These are phyloP conservation scores for Agastache rugosa DNA, from an alignment of 257 asterid species.

Conservation along the genomic window DNA sequence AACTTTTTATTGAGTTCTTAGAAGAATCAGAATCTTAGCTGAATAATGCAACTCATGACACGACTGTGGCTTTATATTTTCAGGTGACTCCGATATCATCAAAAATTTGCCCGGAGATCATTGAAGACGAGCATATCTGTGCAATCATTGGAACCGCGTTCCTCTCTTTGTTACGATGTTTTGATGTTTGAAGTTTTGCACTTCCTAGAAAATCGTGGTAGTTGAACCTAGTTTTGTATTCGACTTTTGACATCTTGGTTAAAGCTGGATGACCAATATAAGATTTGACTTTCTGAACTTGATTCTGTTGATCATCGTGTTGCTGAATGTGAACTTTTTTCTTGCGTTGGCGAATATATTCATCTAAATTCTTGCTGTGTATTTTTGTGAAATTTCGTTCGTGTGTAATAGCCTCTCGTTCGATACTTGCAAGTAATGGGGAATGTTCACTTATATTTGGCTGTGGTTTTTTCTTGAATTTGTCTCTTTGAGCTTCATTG, in stretches of 20 bases:
- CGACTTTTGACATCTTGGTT: slow-evolving; percentile 8
- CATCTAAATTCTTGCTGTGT: too few species aligned
- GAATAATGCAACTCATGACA: neutral
- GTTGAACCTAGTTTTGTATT: slow-evolving; percentile 19
- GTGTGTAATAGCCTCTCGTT: too few species aligned
- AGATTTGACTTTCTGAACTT: neutral
- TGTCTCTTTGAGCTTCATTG: too few species aligned
- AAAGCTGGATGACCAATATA: neutral
- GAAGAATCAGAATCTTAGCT: neutral
- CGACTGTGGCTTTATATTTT: neutral
- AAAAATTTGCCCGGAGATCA: slow-evolving; percentile 66
- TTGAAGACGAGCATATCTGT: slow-evolving; percentile 27
- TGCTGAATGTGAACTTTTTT: neutral
- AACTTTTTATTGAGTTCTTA: neutral
- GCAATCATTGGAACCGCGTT: neutral
- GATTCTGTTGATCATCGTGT: neutral
- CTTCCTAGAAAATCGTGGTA: slow-evolving; percentile 14
- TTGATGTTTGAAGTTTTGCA: slow-evolving; percentile 19
- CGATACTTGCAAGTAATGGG: too few species aligned
- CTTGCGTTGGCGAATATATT: neutral
- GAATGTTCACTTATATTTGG: too few species aligned
- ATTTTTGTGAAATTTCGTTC: too few species aligned
- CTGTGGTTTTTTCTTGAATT: too few species aligned
- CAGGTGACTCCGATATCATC: slow-evolving; percentile 86
- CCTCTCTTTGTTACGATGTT: slow-evolving; percentile 6